Evolutionary conservation across 139 green algal species (phyloP).

Genomic region (Diplosphaera chodatii): DNA sequence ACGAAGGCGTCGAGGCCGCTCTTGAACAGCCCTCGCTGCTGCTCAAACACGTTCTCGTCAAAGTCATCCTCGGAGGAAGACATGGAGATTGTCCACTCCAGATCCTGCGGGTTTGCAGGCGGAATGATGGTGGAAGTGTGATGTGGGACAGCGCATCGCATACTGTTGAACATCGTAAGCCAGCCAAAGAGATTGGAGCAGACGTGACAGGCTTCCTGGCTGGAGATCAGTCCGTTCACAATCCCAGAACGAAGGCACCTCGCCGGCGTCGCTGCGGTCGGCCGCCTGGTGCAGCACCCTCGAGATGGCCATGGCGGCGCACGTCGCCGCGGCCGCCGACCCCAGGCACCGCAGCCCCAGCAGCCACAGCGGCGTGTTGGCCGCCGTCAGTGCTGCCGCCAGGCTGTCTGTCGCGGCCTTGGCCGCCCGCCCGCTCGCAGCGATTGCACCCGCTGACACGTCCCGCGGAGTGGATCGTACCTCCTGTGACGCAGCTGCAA

Average conservation of each 20-base stretch:
- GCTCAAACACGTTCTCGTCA: neutral
- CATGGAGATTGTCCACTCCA: neutral
- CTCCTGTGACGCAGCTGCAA: no score
- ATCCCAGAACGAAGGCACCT: constrained; percentile 9
- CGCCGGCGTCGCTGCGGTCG: constrained; percentile 15
- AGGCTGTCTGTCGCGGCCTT: neutral
- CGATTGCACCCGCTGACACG: neutral
- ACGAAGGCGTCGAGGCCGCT: neutral
- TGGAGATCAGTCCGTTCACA: no score
- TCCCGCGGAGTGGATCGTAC: no score
- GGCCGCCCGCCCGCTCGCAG: no score
- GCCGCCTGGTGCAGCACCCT: constrained; percentile 7
- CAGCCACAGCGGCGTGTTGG: constrained; percentile 15
- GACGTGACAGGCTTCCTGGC: no score
- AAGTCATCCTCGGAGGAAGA: neutral
- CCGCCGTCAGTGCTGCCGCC: constrained; percentile 9
- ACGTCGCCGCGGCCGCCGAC: neutral
- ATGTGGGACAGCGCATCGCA: no score
- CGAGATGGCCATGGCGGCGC: constrained; percentile 1
- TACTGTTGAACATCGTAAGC: no score
- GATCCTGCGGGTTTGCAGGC: no score
- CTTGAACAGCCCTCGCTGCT: neutral
- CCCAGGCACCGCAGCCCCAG: constrained; percentile 6
- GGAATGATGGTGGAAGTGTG: no score
- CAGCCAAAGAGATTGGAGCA: no score